A percentile compares a stretch with the other conserved stretches of the same genome.
Evolutionary conservation across 805 yeast genomes (phyloP).

Genomic region (Suhomyces xylopsoci): DNA sequence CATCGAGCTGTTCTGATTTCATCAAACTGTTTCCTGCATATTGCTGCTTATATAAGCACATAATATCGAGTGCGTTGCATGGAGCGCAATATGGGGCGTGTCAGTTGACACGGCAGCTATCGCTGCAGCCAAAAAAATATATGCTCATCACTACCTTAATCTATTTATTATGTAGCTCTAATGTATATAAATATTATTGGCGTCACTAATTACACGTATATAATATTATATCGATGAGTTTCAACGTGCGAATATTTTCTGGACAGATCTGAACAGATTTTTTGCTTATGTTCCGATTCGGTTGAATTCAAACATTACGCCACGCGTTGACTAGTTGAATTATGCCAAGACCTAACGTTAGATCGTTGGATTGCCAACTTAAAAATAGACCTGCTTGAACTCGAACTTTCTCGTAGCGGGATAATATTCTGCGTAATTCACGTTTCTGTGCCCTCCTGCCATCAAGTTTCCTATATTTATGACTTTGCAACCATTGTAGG

Average conservation of each 20-base stretch:
- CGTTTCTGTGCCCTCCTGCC: constrained; percentile 32
- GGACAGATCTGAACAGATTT: background rate
- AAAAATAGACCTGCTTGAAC: constrained; percentile 43
- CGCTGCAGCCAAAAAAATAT: background rate
- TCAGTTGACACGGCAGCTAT: background rate
- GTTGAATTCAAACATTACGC: background rate
- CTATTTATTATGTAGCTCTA: background rate
- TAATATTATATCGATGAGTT: background rate
- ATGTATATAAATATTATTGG: too few relatives aligned
- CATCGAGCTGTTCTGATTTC: background rate
- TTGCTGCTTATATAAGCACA: background rate
- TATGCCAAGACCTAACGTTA: background rate
- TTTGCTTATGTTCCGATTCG: background rate
- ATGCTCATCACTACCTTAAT: background rate
- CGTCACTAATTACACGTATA: background rate
- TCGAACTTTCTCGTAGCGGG: constrained; percentile 56
- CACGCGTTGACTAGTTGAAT: background rate
- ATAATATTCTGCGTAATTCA: constrained; percentile 70
- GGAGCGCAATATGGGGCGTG: background rate
- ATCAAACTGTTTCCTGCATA: background rate
- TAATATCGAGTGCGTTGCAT: background rate
- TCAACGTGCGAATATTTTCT: background rate
- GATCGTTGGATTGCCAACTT: background rate
- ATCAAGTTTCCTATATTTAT: constrained; percentile 50
- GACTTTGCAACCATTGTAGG: constrained; percentile 79